Percentiles rank a stretch among this genome's conserved stretches.
These are phyloP conservation scores for Epichloe elymi DNA, from an alignment of 2,329 filamentous ascomycete genomes.

Conservation along the genomic window DNA sequence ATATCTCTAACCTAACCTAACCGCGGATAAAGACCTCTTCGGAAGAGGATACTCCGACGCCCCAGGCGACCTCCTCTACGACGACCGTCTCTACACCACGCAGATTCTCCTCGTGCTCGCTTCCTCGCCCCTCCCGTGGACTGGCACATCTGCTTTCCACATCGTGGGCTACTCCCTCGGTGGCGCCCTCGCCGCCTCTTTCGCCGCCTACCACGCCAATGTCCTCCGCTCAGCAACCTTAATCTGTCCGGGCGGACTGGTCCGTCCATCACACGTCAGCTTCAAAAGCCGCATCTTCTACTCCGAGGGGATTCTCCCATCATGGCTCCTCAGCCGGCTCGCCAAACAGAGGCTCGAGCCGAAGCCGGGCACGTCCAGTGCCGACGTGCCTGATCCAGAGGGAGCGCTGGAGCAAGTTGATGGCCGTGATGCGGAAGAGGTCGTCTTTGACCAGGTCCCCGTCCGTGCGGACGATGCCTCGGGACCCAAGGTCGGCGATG, in stretches of 20 bases:
- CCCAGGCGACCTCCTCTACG: conserved; percentile 54
- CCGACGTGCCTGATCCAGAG: conserved; percentile 15
- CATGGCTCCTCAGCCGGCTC: conserved; percentile 39
- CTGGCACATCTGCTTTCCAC: conserved; percentile 41
- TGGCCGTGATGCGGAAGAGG: conserved; percentile 11
- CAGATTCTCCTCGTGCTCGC: conserved; percentile 59
- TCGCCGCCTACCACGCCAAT: conserved; percentile 55
- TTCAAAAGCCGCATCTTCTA: conserved; percentile 52
- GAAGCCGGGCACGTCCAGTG: conserved; percentile 18
- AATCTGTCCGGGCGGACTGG: conserved; percentile 54
- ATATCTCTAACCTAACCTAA: no score
- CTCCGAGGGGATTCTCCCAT: conserved; percentile 44
- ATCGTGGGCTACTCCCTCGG: conserved; percentile 74
- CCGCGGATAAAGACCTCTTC: conserved; percentile 43
- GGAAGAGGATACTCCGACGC: conserved; percentile 55
- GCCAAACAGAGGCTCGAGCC: conserved; percentile 37
- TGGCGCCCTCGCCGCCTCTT: conserved; percentile 63
- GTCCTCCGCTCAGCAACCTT: conserved; percentile 51
- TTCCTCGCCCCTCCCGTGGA: conserved; percentile 59
- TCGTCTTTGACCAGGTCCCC: conserved; percentile 32
- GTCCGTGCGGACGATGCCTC: conserved; percentile 37
- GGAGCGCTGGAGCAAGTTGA: background rate
- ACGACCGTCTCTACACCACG: conserved; percentile 57
- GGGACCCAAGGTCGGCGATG: conserved; percentile 38
- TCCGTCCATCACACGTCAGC: conserved; percentile 49